Conservation (phyloP, 345 rosid genomes). For the Passiflora organensis region DNA sequence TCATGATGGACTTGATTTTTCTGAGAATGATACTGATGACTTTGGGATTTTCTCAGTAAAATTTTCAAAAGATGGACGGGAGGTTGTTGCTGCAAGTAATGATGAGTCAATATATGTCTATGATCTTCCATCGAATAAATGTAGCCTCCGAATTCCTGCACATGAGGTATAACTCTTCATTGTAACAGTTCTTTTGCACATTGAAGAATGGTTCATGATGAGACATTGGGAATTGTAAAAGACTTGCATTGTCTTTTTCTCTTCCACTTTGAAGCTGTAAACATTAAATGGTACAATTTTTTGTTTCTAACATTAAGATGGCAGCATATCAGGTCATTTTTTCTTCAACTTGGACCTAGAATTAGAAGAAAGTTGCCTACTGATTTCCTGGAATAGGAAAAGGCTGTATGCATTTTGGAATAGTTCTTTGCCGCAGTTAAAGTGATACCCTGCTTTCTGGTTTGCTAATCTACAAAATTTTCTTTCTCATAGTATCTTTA, state of each 20-base stretch:
- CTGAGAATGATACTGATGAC: conserved; percentile 24
- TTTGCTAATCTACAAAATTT: too few species aligned
- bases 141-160: conserved; percentile 44
- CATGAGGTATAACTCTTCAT: conserved; percentile 38
- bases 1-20: conserved; percentile 55
- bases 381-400: too few species aligned
- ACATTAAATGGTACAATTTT: not conserved
- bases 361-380: too few species aligned
- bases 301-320: not conserved
- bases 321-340: too few species aligned
- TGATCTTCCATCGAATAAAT: conserved; percentile 49
- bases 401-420: too few species aligned
- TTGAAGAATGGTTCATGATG: too few species aligned
- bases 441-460: too few species aligned
- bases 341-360: too few species aligned
- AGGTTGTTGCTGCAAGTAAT: conserved; percentile 52
- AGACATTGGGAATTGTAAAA: too few species aligned
- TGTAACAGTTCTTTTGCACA: not conserved
- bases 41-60: conserved; percentile 55
- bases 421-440: too few species aligned
- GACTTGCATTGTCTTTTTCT: too few species aligned
- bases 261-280: not conserved
- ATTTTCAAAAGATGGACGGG: conserved; percentile 65
- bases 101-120: conserved; percentile 50
- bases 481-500: too few species aligned